Base-by-base conservation (phyloP, 177 flowering plant species). In the Vitis hybrid region DNA sequence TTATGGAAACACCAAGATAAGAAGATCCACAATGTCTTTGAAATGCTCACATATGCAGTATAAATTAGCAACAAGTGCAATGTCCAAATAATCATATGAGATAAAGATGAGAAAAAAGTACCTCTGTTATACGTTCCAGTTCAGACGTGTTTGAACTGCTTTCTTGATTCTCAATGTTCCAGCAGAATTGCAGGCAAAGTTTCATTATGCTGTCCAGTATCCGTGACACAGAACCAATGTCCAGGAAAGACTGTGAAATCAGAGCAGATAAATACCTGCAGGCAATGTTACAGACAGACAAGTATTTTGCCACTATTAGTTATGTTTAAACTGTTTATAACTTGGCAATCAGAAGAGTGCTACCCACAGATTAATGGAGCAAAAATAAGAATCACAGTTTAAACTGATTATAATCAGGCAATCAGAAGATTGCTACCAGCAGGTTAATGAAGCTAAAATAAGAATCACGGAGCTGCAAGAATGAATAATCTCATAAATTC, bases 161-260 rank as follows among this genome's bases (percentile, higher is more conserved):
- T 30, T 89, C 97, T 74, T 86, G 85, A 72, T 81, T 85, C 76
- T 96, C 98, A 61, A 92, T 84, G 74, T 72, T 89, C 97, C 97
- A 92, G 83, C 98, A 96, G 80, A 92, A 93, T 74, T 92, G 98
- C 70, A 89, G 79, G 82, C 99, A 93, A 23, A 93, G 92, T 73
- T 87, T 89, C 98, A 93, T 96, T 70, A 96, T 91, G 68, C 98
- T 78, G 75, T 93, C 99, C 70, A 96, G 79, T 78, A 93, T 96
- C 79, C 97, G 90, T 48, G 98, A 91, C 15, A 96, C 93, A 69
- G 98, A 91, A 39, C 99, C 99, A 76, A 96, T 89, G 79, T 96
- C 98, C 86, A 96, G 74, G 86, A 95, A 96, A 62, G 97, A 90
- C 80, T 95, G 99, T 49, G 99, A 95, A 72, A 93, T 92, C 76